These are phyloP conservation scores for Bondarzewia mesenterica DNA, from an alignment of 1,284 basidiomycete species.

Conservation along the genomic window DNA sequence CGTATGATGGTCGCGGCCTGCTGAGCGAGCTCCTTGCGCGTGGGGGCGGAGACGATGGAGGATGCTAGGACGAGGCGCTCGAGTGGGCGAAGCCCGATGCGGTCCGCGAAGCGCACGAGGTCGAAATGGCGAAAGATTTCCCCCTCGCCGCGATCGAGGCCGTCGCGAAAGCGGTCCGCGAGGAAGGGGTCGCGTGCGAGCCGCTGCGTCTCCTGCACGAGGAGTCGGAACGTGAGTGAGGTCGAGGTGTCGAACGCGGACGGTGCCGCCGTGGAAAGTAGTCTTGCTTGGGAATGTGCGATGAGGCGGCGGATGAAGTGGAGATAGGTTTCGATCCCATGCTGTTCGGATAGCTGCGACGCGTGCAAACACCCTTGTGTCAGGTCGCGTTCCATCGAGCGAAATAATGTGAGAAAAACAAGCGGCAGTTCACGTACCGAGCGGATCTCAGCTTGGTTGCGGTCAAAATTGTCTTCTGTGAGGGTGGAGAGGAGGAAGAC, in stretches of 20 bases:
- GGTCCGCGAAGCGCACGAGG: conserved; percentile 69
- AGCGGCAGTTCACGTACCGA: conserved; percentile 62
- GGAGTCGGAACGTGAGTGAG: conserved; percentile 70
- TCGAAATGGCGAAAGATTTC: conserved; percentile 76
- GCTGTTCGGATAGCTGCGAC: conserved; percentile 80
- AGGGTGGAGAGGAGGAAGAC: conserved; percentile 90
- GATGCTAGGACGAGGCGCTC: conserved; percentile 73
- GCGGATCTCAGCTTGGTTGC: conserved; percentile 86
- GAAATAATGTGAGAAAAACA: conserved; percentile 4
- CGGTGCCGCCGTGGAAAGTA: conserved; percentile 46
- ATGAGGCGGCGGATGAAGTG: conserved; percentile 93
- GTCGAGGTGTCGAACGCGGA: conserved; percentile 62
- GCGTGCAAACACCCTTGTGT: conserved; percentile 11
- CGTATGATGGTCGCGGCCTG: conserved; percentile 66
- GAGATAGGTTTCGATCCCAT: conserved; percentile 91
- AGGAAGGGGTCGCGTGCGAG: conserved; percentile 81
- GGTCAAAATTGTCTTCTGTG: conserved; percentile 91
- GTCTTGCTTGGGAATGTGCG: conserved; percentile 70
- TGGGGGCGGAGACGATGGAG: conserved; percentile 61
- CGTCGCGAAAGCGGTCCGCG: conserved; percentile 80
- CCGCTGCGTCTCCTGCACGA: conserved; percentile 81
- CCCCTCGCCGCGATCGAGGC: conserved; percentile 76
- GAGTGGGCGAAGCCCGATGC: conserved; percentile 68
- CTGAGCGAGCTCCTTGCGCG: conserved; percentile 59
- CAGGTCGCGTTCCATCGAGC: conserved; percentile 4